Base-by-base conservation (phyloP, 768 basidiomycete genomes). In the Cystoderma amianthinum region DNA sequence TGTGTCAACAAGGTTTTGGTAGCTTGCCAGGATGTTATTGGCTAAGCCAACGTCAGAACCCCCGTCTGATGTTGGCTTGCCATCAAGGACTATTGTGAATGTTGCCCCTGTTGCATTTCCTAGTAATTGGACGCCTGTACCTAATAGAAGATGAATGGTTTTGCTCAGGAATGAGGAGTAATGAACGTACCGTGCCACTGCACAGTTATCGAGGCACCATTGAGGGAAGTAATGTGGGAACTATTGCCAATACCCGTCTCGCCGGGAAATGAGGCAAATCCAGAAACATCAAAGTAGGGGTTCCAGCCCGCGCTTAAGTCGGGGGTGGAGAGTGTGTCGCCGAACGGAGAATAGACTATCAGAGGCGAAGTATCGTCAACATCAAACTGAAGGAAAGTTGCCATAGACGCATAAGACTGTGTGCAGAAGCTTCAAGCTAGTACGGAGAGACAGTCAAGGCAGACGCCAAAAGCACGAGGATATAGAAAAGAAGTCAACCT, bases 321-420 rank as follows among this genome's bases (percentile, higher is more conserved):
- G 1, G 74, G 59, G 38, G 68, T 56, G 30, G 72, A 63, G 43
- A 77, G 62, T 9, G 71, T 72, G 57, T 84, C 80, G 32, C 63
- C 52, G 44, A 78, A 73, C 17, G 86, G 85, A 44, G 57, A 67
- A 63, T 85, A 88, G 19, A 51, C 46, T 48, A 87, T 63, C 35
- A 67, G 53, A 3, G 85, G 85, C 32, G 85, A 85, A 41, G 78
- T 76, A 55, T 86, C 78, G 58, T 81, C 74, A 51, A 88, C 64
- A 44, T 58, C 48, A 59, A 85, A 65, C 44, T 68, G 55, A 38
- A 61, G 49, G 25, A 47, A 41, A 44, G 47, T 50, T 39, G 50
- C 57, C 59, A 60, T 61, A 45, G 43, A 54, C 43, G 44, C 45
- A 45, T 44, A 17, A n/a, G 25, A 28, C n/a, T n/a, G n/a, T 7